phyloP scores from a whole-genome alignment of 179 eudicot species.

The Drosera spatulata region DNA sequence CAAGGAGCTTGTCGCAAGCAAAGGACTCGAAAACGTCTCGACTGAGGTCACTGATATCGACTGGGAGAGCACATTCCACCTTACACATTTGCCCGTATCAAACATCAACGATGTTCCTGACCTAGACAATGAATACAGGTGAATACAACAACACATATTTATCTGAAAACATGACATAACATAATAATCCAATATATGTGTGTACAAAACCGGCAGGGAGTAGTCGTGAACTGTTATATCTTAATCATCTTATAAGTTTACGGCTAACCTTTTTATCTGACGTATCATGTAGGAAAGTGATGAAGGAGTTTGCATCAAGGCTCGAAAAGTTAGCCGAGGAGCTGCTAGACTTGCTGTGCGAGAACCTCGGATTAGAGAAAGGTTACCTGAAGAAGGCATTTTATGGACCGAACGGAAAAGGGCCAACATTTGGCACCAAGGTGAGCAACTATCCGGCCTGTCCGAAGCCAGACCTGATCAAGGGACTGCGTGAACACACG shows the following conservation, averaged over 20 bases:
- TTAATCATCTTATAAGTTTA: too few species aligned
- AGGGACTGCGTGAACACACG: conserved; percentile 45
- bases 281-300: conserved; percentile 15
- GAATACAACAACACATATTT: neutral
- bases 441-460: conserved; percentile 46
- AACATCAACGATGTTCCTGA: conserved; percentile 27
- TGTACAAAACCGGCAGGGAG: too few species aligned
- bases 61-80: conserved; percentile 69
- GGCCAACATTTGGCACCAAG: conserved; percentile 34
- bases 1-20: conserved; percentile 42
- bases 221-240: too few species aligned
- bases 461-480: conserved; percentile 39
- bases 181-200: too few species aligned
- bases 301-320: conserved; percentile 31
- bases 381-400: conserved; percentile 38
- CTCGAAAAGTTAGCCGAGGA: conserved; percentile 46
- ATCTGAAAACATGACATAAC: neutral
- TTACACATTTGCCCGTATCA: conserved; percentile 57
- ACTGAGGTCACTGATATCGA: conserved; percentile 38
- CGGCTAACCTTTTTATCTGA: too few species aligned
- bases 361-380: conserved; percentile 38
- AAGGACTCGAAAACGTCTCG: conserved; percentile 25
- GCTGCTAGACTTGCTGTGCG: conserved; percentile 31
- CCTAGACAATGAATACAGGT: conserved; percentile 33
- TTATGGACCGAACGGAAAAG: conserved; percentile 16